Evolutionary conservation across 2,329 filamentous ascomycete genomes (phyloP).

Genomic region (Triangularia setosa): DNA sequence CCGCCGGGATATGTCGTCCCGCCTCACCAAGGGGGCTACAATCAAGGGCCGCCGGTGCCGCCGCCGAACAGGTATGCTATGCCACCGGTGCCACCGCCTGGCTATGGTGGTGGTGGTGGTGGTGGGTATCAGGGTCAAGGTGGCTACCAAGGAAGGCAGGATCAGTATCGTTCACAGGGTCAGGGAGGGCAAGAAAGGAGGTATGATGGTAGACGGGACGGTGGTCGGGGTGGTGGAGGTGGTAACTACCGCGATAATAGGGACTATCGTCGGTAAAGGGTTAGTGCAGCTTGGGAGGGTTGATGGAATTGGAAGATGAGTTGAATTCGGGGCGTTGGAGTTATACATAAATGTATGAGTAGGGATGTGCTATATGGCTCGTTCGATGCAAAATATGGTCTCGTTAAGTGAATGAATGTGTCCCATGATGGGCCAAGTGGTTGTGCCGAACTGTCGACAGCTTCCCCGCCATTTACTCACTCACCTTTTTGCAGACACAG

Average conservation of each 20-base stretch:
- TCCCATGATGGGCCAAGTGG: no score
- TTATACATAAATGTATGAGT: neutral
- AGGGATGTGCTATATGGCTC: neutral
- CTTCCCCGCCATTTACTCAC: no score
- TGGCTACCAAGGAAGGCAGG: conserved; percentile 1
- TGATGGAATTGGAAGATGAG: neutral
- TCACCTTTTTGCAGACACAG: no score
- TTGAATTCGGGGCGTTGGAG: neutral
- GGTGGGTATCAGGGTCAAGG: neutral
- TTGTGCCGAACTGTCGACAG: no score
- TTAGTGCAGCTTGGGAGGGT: no score
- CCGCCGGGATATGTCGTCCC: conserved; percentile 23
- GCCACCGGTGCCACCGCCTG: neutral
- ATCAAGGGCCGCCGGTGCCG: conserved; percentile 7
- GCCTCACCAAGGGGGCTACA: conserved; percentile 16
- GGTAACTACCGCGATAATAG: conserved; percentile 20
- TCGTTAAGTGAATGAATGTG: no score
- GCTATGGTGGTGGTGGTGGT: conserved; percentile 5
- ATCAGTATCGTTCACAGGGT: neutral
- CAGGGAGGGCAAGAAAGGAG: conserved; percentile 4
- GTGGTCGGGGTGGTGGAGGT: conserved; percentile 10
- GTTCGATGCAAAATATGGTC: neutral
- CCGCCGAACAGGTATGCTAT: neutral
- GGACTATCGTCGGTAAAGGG: conserved; percentile 15
- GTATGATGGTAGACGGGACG: conserved; percentile 15